A percentile compares a stretch with the other conserved stretches of the same genome.
Conservation (phyloP, 441 rosid genomes). For the Geranium incanum region DNA sequence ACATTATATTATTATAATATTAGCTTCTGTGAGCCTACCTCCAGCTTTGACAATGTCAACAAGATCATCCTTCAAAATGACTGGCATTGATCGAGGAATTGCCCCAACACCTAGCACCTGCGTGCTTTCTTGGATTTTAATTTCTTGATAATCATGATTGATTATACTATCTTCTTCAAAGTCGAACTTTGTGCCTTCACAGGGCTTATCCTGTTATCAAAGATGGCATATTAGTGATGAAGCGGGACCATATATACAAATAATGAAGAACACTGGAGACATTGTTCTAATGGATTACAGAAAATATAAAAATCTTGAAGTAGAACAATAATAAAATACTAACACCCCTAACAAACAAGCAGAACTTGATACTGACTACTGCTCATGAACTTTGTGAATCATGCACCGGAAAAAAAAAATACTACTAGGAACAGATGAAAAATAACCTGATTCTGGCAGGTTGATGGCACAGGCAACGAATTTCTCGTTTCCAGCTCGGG, state of each 20-base stretch:
- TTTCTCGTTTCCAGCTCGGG: conserved; percentile 93
- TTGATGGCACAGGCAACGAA: conserved; percentile 63
- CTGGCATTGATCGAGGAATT: conserved; percentile 81
- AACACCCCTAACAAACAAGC: background rate
- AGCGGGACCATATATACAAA: conserved; percentile 13
- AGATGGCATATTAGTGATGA: conserved; percentile 13
- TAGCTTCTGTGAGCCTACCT: conserved; percentile 43
- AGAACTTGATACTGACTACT: background rate
- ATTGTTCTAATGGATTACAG: conserved; percentile 2
- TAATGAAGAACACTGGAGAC: conserved; percentile 6
- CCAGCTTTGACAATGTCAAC: conserved; percentile 96
- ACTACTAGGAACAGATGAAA: conserved; percentile 7
- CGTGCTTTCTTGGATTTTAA: conserved; percentile 91
- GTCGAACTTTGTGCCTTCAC: conserved; percentile 74
- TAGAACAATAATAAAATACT: background rate
- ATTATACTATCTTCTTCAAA: conserved; percentile 54
- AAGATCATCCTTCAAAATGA: conserved; percentile 82
- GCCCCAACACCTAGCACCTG: conserved; percentile 92
- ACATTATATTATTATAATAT: conserved; percentile 12
- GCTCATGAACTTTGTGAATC: background rate
- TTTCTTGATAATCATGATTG: conserved; percentile 92
- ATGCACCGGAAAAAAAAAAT: background rate
- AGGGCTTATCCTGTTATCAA: conserved; percentile 52
- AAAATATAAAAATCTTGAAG: conserved; percentile 11
- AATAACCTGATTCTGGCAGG: conserved; percentile 84